Percentiles rank a stretch among this genome's conserved stretches.
These are phyloP conservation scores for Ustilago curta DNA, from an alignment of 1,284 basidiomycete genomes.

Conservation along the genomic window DNA sequence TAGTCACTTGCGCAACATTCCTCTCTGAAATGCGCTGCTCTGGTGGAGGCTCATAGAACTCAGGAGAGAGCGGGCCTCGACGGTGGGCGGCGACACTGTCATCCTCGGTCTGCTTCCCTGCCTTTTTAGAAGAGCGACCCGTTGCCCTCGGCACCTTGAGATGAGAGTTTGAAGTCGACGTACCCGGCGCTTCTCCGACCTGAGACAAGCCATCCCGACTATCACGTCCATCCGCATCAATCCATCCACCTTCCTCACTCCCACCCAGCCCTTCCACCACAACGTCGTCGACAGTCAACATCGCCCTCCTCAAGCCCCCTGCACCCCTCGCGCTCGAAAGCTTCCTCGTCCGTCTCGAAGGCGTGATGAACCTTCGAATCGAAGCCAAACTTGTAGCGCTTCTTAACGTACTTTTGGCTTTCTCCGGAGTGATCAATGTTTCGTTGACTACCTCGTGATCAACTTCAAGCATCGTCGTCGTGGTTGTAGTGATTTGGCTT, in stretches of 20 bases:
- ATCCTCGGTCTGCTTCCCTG: background rate
- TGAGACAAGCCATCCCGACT: constrained; percentile 15
- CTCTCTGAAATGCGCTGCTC: background rate
- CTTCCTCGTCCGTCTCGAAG: constrained; percentile 33
- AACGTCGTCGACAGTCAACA: constrained; percentile 21
- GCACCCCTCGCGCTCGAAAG: constrained; percentile 19
- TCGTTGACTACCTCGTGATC: background rate
- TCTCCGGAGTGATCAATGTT: constrained; percentile 15
- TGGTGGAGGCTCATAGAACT: constrained; percentile 19
- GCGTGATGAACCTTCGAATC: constrained; percentile 32
- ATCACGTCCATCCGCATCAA: constrained; percentile 16
- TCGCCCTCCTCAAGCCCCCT: background rate
- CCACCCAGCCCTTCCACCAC: background rate
- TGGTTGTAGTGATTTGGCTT: background rate
- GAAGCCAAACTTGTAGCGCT: constrained; percentile 29
- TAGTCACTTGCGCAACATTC: background rate
- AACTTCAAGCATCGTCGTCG: constrained; percentile 10
- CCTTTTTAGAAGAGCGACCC: background rate
- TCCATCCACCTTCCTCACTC: constrained; percentile 11
- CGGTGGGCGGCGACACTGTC: background rate
- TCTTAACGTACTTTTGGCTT: constrained; percentile 17
- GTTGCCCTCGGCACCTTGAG: background rate
- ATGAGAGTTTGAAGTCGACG: background rate
- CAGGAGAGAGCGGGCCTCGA: constrained; percentile 11
- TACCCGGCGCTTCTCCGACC: background rate